These are phyloP conservation scores for Aeschynomene evenia DNA, from an alignment of 306 rosid genomes.

Conservation along the genomic window DNA sequence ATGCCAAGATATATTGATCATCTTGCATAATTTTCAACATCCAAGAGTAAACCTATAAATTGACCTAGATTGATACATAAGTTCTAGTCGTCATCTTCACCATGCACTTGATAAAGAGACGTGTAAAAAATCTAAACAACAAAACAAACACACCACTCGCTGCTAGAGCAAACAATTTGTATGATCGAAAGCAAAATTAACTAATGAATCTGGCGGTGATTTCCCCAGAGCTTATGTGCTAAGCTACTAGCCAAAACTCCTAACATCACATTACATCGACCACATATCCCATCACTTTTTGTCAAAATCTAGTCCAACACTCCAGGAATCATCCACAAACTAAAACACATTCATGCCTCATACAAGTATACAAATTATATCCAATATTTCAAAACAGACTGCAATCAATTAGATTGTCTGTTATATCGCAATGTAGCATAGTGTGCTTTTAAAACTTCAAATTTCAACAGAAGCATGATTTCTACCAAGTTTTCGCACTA, in stretches of 20 bases:
- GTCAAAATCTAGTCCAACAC: background rate
- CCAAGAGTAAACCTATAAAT: background rate
- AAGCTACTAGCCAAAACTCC: slow-evolving; percentile 14
- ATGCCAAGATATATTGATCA: background rate
- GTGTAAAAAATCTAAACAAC: slow-evolving; percentile 1
- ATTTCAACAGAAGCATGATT: background rate
- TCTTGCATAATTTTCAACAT: background rate
- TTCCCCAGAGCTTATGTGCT: background rate
- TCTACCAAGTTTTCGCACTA: background rate
- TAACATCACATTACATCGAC: background rate
- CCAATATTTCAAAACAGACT: background rate
- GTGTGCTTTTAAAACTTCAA: background rate
- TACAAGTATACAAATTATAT: background rate
- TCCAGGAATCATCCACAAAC: background rate
- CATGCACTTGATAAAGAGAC: slow-evolving; percentile 4
- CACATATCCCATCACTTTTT: background rate
- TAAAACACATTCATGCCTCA: background rate
- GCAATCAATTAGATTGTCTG: background rate
- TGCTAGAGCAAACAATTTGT: background rate
- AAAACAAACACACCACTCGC: background rate
- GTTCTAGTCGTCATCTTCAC: background rate
- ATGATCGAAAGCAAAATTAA: background rate
- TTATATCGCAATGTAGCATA: background rate
- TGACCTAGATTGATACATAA: background rate
- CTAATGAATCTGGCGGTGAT: background rate